Percentiles rank a stretch among this genome's conserved stretches.
phyloP scores from a whole-genome alignment of 495 filamentous ascomycete genomes.

The Delitschia confertaspora region DNA sequence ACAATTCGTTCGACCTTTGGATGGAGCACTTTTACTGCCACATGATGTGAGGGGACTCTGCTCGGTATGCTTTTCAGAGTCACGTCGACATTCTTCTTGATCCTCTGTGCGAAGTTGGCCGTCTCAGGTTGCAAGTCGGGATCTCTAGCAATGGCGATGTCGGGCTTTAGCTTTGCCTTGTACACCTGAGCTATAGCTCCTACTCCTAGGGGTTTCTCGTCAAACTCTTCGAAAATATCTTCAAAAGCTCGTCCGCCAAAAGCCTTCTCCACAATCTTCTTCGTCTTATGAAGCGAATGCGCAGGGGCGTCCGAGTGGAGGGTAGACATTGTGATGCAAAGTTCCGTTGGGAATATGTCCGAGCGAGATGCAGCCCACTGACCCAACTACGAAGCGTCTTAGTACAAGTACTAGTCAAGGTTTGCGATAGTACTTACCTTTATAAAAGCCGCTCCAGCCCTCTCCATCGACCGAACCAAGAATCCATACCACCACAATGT shows the following conservation, averaged over 20 bases:
- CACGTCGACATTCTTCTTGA: constrained; percentile 73
- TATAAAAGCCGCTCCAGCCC: constrained; percentile 92
- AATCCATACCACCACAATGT: constrained; percentile 95
- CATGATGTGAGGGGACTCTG: constrained; percentile 81
- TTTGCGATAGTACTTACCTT: constrained; percentile 51
- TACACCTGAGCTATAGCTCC: constrained; percentile 98
- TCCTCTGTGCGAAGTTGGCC: constrained; percentile 52
- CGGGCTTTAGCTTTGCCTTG: constrained; percentile 81
- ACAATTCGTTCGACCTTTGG: constrained; percentile 85
- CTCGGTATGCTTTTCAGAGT: constrained; percentile 78
- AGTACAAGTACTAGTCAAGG: constrained; percentile 1
- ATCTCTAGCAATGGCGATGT: constrained; percentile 57
- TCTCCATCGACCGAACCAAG: constrained; percentile 82
- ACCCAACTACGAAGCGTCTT: constrained; percentile 57
- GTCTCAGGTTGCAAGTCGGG: constrained; percentile 41
- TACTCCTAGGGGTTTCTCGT: constrained; percentile 82
- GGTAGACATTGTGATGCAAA: constrained; percentile 89
- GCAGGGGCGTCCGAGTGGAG: constrained; percentile 91
- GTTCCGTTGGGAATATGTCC: constrained; percentile 91
- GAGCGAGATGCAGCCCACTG: constrained; percentile 98
- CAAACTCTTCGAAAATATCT: constrained; percentile 95
- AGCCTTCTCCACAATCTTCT: constrained; percentile 64
- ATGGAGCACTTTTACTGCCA: constrained; percentile 94
- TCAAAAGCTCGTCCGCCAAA: constrained; percentile 73
- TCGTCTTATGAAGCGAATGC: constrained; percentile 75